A percentile compares a stretch with the other conserved stretches of the same genome.
Conservation (phyloP, 2,329 filamentous ascomycete species). For the Phoma sp. region DNA sequence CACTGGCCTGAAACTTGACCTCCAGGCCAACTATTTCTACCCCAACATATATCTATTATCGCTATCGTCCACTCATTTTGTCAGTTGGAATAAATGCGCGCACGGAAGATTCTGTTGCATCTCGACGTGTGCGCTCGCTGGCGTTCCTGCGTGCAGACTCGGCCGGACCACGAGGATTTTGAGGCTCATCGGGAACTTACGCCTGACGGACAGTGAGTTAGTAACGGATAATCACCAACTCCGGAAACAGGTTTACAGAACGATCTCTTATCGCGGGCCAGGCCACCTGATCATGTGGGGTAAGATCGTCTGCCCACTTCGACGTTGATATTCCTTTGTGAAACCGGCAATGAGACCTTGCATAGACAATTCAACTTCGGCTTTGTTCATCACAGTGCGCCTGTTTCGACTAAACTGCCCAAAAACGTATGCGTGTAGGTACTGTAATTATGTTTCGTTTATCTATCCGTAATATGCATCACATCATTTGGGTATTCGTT, state of each 20-base stretch:
- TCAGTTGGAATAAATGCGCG: not conserved
- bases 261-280: not conserved
- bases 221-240: not conserved
- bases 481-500: constrained; percentile 20
- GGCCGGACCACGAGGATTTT: not conserved
- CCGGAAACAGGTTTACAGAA: not conserved
- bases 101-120: constrained; percentile 3
- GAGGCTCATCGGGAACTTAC: not conserved
- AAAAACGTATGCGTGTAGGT: not conserved
- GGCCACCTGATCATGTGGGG: not conserved
- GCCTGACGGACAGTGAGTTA: not conserved
- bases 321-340: not conserved
- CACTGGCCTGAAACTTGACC: constrained; percentile 15
- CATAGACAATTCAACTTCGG: not conserved
- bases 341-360: constrained; percentile 9
- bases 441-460: constrained; percentile 16
- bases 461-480: constrained; percentile 14
- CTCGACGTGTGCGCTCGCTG: not conserved
- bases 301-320: not conserved
- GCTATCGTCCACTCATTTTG: constrained; percentile 1
- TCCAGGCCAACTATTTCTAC: constrained; percentile 5
- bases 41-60: constrained; percentile 9
- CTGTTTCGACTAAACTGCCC: not conserved
- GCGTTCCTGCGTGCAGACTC: not conserved
- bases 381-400: not conserved